Evolutionary conservation across 1,284 basidiomycete species (phyloP).

Genomic region (Wolfiporia cocos): DNA sequence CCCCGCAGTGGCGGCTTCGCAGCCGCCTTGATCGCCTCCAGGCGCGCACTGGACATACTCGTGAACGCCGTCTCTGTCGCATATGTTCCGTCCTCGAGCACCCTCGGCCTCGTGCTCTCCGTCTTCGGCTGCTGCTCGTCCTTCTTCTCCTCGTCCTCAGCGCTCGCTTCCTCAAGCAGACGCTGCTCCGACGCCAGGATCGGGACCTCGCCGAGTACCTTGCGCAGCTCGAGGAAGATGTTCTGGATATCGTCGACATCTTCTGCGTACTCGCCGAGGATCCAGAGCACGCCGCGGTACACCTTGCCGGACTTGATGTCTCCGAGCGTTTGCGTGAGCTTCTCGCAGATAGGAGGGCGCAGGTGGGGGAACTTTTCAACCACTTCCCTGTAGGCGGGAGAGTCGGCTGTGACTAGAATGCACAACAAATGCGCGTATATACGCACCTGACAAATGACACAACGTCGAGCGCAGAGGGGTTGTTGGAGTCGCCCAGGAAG

Average conservation of each 20-base stretch:
- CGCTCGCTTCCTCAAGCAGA: constrained; percentile 66
- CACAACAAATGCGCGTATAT: not conserved
- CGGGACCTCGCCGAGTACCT: constrained; percentile 92
- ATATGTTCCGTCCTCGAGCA: constrained; percentile 96
- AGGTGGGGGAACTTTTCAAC: constrained; percentile 97
- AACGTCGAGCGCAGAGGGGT: constrained; percentile 93
- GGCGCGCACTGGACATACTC: constrained; percentile 55
- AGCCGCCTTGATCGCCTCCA: constrained; percentile 82
- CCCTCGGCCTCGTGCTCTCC: constrained; percentile 48
- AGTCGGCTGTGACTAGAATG: not conserved
- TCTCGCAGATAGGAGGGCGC: constrained; percentile 80
- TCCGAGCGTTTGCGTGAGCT: constrained; percentile 78
- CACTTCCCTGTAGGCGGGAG: constrained; percentile 63
- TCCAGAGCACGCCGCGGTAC: constrained; percentile 96
- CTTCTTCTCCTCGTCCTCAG: constrained; percentile 32
- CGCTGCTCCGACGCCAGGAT: constrained; percentile 90
- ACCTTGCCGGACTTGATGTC: constrained; percentile 98
- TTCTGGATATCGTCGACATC: constrained; percentile 59
- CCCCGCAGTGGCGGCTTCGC: constrained; percentile 88
- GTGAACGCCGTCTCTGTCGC: constrained; percentile 94
- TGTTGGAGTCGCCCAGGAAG: constrained; percentile 95
- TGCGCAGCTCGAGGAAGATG: constrained; percentile 79
- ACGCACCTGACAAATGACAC: constrained; percentile 87
- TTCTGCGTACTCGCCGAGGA: constrained; percentile 93
- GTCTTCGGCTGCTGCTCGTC: constrained; percentile 38